phyloP scores from a whole-genome alignment of 768 basidiomycete genomes.

The Suillus cothurnatus region DNA sequence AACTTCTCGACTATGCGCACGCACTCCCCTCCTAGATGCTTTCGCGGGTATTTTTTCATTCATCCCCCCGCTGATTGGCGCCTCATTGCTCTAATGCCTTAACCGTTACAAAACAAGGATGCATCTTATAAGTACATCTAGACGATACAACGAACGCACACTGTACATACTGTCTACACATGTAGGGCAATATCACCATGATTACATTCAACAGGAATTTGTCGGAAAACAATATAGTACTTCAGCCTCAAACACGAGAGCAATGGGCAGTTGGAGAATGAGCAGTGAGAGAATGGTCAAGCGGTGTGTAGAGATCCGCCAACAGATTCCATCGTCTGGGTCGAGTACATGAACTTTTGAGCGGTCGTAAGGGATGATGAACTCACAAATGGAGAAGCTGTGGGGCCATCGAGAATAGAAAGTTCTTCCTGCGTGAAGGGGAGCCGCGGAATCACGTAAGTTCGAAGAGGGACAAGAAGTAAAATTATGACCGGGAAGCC shows the following conservation, averaged over 20 bases:
- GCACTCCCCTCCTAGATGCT: not conserved
- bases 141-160: not conserved
- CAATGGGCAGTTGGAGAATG: not conserved
- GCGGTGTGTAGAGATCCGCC: slow-evolving; percentile 30
- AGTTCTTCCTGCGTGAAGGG: slow-evolving; percentile 81
- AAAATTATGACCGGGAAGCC: slow-evolving; percentile 91
- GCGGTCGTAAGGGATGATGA: not conserved
- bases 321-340: slow-evolving; percentile 47
- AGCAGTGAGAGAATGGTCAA: not conserved
- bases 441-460: slow-evolving; percentile 68
- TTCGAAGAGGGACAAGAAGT: slow-evolving; percentile 76
- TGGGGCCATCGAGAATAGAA: slow-evolving; percentile 83
- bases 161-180: not conserved
- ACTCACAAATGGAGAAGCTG: slow-evolving; percentile 85
- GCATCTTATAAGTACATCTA: not conserved
- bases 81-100: not conserved
- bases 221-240: not conserved
- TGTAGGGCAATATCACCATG: not conserved
- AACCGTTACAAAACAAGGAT: not conserved
- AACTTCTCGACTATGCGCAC: not conserved
- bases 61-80: not conserved
- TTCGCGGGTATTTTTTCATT: not conserved
- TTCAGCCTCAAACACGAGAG: not conserved
- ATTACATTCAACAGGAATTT: not conserved
- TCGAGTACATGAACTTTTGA: not conserved